These are phyloP conservation scores for Fremontodendron californicum DNA, from an alignment of 345 rosid species.

Conservation along the genomic window DNA sequence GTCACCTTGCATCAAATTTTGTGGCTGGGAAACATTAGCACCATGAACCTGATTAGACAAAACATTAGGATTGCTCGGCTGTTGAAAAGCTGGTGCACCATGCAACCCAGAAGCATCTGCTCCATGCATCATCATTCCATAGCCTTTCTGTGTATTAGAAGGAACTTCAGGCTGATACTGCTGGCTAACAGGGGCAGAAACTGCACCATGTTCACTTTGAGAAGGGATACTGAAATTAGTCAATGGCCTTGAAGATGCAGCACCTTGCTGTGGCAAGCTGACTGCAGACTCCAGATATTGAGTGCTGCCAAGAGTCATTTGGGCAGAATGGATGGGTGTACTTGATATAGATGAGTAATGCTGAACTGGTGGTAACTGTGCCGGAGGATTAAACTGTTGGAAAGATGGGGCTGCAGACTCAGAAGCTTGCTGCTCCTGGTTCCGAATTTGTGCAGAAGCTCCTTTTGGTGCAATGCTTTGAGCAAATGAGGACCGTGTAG, in stretches of 20 bases:
- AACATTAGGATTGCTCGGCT: conserved; percentile 32
- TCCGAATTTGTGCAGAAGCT: conserved; percentile 46
- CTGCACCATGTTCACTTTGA: conserved; percentile 54
- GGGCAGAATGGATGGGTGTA: conserved; percentile 38
- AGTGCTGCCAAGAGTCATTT: conserved; percentile 29
- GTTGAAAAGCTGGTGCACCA: conserved; percentile 37
- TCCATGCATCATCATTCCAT: conserved; percentile 41
- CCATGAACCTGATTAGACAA: conserved; percentile 44
- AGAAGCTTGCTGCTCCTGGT: conserved; percentile 33
- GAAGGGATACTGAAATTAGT: conserved; percentile 34
- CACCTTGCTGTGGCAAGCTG: conserved; percentile 45
- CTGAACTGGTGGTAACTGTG: conserved; percentile 40
- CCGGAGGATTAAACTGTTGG: conserved; percentile 48
- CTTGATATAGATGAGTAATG: conserved; percentile 36
- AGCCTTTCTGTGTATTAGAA: conserved; percentile 36
- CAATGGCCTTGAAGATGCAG: conserved; percentile 33
- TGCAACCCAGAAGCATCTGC: conserved; percentile 36
- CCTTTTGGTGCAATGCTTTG: conserved; percentile 33
- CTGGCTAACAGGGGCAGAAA: conserved; percentile 47
- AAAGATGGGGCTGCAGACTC: conserved; percentile 36
- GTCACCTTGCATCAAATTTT: conserved; percentile 39
- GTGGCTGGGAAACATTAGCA: conserved; percentile 41
- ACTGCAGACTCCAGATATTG: conserved; percentile 47
- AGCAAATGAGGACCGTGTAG: conserved; percentile 32
- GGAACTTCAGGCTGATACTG: conserved; percentile 53